Conservation (phyloP, 75 land plant genomes). For the Isoetes taiwanensis region DNA sequence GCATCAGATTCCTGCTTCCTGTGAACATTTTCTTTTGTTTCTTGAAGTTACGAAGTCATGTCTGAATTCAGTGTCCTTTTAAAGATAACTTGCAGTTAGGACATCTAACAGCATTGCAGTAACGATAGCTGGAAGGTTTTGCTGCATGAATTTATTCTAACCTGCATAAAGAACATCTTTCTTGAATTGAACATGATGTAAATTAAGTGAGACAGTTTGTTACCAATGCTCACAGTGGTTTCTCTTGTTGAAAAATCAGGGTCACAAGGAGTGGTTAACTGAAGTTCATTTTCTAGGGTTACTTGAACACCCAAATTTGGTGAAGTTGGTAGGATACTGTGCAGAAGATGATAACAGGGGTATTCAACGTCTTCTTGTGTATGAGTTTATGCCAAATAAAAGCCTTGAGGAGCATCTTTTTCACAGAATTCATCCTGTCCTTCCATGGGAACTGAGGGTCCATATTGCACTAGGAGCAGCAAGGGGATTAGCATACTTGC, state of each 20-base stretch:
- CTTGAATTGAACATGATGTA: too few relatives aligned
- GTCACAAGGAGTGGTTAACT: slow-evolving; percentile 75
- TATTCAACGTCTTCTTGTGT: slow-evolving; percentile 53
- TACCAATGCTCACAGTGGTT: too few relatives aligned
- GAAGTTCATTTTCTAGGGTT: slow-evolving; percentile 61
- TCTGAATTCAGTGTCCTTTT: too few relatives aligned
- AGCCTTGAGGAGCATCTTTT: slow-evolving; percentile 57
- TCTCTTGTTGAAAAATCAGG: slow-evolving; percentile 19
- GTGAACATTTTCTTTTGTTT: not conserved
- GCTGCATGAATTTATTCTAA: too few relatives aligned
- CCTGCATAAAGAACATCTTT: too few relatives aligned
- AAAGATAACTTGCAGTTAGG: too few relatives aligned
- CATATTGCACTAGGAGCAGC: slow-evolving; percentile 55
- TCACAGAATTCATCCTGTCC: slow-evolving; percentile 13
- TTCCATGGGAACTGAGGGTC: slow-evolving; percentile 50
- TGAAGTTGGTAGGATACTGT: slow-evolving; percentile 64
- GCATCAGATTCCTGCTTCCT: not conserved
- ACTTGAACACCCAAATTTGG: slow-evolving; percentile 64
- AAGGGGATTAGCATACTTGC: slow-evolving; percentile 49
- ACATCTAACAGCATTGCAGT: too few relatives aligned
- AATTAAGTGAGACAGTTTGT: too few relatives aligned
- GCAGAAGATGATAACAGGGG: slow-evolving; percentile 86
- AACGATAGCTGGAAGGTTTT: too few relatives aligned
- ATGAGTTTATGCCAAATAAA: slow-evolving; percentile 59
- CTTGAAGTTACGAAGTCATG: too few relatives aligned